Evolutionary conservation across 805 yeast genomes (phyloP), one percentile per base, ranked within the genome.

Genomic region (Candida glaebosa): DNA sequence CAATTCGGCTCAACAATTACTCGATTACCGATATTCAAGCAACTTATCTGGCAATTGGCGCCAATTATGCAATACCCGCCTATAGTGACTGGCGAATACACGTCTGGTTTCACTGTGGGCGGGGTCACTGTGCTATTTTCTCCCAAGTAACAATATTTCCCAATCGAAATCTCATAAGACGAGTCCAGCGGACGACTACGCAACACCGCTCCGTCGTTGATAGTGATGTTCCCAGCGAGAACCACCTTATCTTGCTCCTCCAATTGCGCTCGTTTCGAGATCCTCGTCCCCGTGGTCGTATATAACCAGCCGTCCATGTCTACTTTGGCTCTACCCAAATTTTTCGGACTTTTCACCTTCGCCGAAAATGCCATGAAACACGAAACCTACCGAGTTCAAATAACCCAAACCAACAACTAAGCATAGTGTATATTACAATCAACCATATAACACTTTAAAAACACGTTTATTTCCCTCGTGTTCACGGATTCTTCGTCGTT

Each of bases 21-120:
- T 17, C 82, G 53, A 42, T 65, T 74, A 0, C 83, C 83, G 4
- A 79, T 57, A 31, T 52, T 61, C 3, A 65, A 59, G 54, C 71
- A 65, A 16, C 56, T 45, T 2, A 79, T 43, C 2, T 24, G 37
- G 15, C 69, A 47, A 30, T 58, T 44, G 2, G 46, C 41, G 1
- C 78, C 81, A 2, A 79, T 56, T 6, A 65, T 54, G 3, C 68
- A 60, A 50, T 71, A 78, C 0, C 78, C 69, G 0, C 83, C 84
- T 1, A 78, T 55, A 31, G 61, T 60, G 4, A 67, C 51, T 1
- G 65, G 59, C 12, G 59, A 56, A 31, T 57, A 56, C 3, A 46
- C 41, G 6, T 36, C 46, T 2, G 37, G 34, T 12, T 40, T 46
- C 12, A 45, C 16, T n/a, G 40, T 37, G 18, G 58, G 55, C 31